These are phyloP conservation scores for Dryas alaskensis DNA, from an alignment of 306 rosid genomes.

Conservation along the genomic window DNA sequence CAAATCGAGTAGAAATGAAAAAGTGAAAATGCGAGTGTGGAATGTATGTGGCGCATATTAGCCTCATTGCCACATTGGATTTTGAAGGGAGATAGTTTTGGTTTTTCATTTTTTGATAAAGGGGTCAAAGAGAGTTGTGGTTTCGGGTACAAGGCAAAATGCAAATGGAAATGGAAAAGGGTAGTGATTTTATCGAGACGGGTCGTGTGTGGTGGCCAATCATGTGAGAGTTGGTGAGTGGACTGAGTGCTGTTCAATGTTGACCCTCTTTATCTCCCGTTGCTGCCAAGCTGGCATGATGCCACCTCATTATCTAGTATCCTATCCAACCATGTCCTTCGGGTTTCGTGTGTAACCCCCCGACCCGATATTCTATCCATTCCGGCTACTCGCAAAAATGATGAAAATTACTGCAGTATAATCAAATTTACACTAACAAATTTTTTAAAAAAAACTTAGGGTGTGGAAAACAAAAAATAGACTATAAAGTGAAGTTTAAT, in stretches of 20 bases:
- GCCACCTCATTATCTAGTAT: not conserved
- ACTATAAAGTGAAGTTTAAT: too few species aligned
- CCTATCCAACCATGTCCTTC: too few species aligned
- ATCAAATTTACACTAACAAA: too few species aligned
- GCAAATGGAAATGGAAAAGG: too few species aligned
- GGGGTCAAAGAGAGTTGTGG: not conserved
- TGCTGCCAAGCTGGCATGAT: not conserved
- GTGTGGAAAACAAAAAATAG: too few species aligned
- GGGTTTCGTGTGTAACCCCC: too few species aligned
- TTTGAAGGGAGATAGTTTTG: too few species aligned
- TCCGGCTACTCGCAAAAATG: too few species aligned
- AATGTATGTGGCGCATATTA: not conserved
- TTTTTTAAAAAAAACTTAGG: too few species aligned
- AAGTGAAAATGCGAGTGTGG: not conserved
- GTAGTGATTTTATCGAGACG: not conserved
- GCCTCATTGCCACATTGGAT: too few species aligned
- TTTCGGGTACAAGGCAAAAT: not conserved
- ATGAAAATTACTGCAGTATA: too few species aligned
- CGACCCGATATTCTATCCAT: too few species aligned
- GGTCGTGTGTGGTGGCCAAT: slow-evolving; percentile 18
- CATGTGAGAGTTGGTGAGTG: not conserved
- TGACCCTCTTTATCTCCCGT: not conserved
- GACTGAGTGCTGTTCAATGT: not conserved
- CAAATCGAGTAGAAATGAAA: not conserved
- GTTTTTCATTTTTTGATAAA: not conserved